A percentile compares a stretch with the other conserved stretches of the same genome.
Conservation (phyloP, 768 basidiomycete species). For the Coprinopsis strossmayeri region DNA sequence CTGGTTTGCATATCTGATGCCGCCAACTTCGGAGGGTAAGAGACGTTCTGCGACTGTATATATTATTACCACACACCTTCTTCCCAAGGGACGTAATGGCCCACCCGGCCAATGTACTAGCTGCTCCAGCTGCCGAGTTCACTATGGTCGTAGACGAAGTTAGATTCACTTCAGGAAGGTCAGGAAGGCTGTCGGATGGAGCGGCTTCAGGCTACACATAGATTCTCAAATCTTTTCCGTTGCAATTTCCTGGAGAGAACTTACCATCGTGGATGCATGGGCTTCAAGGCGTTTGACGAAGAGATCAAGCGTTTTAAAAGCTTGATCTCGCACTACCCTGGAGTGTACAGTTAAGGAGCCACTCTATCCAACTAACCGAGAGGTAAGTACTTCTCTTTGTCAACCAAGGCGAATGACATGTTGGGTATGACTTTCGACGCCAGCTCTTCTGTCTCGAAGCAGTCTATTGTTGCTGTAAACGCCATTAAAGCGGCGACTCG, state of each 20-base stretch:
- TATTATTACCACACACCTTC: slow-evolving; percentile 44
- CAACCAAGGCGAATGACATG: slow-evolving; percentile 73
- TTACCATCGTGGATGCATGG: slow-evolving; percentile 79
- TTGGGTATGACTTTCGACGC: slow-evolving; percentile 87
- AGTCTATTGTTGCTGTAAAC: slow-evolving; percentile 89
- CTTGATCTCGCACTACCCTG: slow-evolving; percentile 92
- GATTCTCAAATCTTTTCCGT: too few relatives aligned
- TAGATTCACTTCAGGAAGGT: slow-evolving; percentile 4
- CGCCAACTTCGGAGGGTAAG: slow-evolving; percentile 44
- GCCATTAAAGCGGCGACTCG: slow-evolving; percentile 94
- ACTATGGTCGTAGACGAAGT: slow-evolving; percentile 46
- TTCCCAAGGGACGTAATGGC: slow-evolving; percentile 87
- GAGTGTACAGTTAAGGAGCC: too few relatives aligned
- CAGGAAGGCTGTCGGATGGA: slow-evolving; percentile 20
- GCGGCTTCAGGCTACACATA: slow-evolving; percentile 35
- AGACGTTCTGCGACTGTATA: background rate
- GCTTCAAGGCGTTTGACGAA: slow-evolving; percentile 81
- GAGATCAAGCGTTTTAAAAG: slow-evolving; percentile 86
- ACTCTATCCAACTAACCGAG: too few relatives aligned
- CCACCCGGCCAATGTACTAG: slow-evolving; percentile 91
- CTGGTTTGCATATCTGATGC: slow-evolving; percentile 66
- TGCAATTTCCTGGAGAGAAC: slow-evolving; percentile 12
- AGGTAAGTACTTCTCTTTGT: slow-evolving; percentile 99
- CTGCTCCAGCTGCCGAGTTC: slow-evolving; percentile 85
- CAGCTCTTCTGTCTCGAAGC: slow-evolving; percentile 82